Percentiles rank a stretch among this genome's conserved stretches.
phyloP scores from a whole-genome alignment of 768 basidiomycete species.

The Clitopilus passeckerianus region DNA sequence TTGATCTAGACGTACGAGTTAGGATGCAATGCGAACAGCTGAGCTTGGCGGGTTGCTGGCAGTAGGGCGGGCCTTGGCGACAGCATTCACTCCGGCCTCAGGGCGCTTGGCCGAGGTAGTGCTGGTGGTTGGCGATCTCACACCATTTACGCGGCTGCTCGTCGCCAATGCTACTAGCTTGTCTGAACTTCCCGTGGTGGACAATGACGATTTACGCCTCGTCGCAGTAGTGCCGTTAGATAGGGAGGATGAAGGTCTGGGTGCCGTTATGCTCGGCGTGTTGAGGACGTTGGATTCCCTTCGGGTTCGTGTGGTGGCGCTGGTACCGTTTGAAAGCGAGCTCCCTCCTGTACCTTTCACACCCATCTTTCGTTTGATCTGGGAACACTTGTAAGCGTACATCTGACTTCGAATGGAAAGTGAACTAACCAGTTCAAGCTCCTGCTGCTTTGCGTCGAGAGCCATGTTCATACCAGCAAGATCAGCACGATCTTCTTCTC shows the following conservation, averaged over 20 bases:
- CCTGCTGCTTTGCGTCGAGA: slow-evolving; percentile 91
- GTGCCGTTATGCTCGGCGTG: slow-evolving; percentile 35
- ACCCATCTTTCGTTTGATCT: slow-evolving; percentile 64
- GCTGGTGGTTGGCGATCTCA: not conserved
- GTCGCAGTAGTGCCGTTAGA: slow-evolving; percentile 32
- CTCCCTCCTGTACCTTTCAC: slow-evolving; percentile 51
- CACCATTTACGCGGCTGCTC: slow-evolving; percentile 43
- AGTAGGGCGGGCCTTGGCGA: not conserved
- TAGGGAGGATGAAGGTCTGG: slow-evolving; percentile 51
- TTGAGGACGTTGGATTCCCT: slow-evolving; percentile 55
- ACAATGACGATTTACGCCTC: slow-evolving; percentile 7
- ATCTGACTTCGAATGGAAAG: not conserved
- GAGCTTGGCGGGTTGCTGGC: not conserved
- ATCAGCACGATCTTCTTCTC: slow-evolving; percentile 70
- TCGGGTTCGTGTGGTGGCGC: slow-evolving; percentile 20
- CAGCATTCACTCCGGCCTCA: not conserved
- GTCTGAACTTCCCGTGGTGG: slow-evolving; percentile 15
- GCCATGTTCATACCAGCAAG: slow-evolving; percentile 84
- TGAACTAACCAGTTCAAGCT: slow-evolving; percentile 74
- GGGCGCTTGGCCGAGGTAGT: not conserved
- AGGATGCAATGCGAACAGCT: not conserved
- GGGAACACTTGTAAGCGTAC: slow-evolving; percentile 2
- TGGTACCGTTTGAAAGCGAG: slow-evolving; percentile 34
- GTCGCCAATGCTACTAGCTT: slow-evolving; percentile 41
- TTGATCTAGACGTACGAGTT: not conserved